Evolutionary conservation across 176 grass and related monocot species (phyloP).

Genomic region (Otatea glauca): DNA sequence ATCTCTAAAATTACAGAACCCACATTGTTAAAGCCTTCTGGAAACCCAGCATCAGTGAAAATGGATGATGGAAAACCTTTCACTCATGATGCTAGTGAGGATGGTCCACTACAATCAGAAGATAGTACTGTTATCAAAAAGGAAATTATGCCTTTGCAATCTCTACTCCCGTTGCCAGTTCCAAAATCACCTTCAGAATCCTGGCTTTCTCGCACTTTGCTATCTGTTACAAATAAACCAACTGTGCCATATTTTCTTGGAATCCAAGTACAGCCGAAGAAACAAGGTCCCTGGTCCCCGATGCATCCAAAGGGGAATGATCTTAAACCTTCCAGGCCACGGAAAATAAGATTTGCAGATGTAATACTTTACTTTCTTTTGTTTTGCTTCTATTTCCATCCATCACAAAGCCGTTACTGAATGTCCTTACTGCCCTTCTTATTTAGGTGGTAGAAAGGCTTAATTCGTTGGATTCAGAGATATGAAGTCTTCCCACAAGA

Average conservation of each 20-base stretch:
- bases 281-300: conserved; percentile 50
- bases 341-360: conserved; percentile 77
- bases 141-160: conserved; percentile 42
- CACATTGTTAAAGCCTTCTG: not conserved
- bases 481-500: conserved; percentile 47
- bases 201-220: conserved; percentile 91
- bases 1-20: conserved; percentile 20
- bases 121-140: conserved; percentile 37
- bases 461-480: conserved; percentile 51
- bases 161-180: conserved; percentile 63
- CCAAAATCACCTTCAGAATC: conserved; percentile 98
- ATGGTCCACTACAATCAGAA: conserved; percentile 23
- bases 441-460: conserved; percentile 66
- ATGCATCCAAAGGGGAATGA: conserved; percentile 53
- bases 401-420: not conserved
- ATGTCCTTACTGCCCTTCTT: conserved; percentile 27
- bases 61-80: conserved; percentile 43
- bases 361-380: conserved; percentile 51
- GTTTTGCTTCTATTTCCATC: not conserved
- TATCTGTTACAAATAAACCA: conserved; percentile 69
- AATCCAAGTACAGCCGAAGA: conserved; percentile 81
- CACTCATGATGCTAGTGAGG: conserved; percentile 11
- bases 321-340: conserved; percentile 55
- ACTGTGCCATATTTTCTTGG: conserved; percentile 75
- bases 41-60: conserved; percentile 8